Percentiles rank a stretch among this genome's conserved stretches.
Conservation (phyloP, 2,329 filamentous ascomycete species). For the Aspergillus pseudonomiae region DNA sequence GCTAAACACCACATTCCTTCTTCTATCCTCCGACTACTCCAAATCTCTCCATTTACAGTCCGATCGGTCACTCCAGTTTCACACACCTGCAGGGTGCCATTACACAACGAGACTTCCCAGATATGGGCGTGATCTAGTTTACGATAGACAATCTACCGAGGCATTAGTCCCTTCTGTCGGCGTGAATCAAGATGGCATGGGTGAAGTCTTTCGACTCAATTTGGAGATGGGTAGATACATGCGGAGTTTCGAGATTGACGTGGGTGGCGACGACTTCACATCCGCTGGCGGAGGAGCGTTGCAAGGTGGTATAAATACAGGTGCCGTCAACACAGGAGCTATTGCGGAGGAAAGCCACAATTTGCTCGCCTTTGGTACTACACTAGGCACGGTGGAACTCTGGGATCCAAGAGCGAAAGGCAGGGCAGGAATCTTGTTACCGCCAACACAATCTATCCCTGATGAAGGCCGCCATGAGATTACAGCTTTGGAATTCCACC, state of each 20-base stretch:
- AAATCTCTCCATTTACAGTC: conserved; percentile 93
- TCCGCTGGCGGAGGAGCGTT: conserved; percentile 70
- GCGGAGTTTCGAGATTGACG: conserved; percentile 88
- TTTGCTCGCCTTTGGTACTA: conserved; percentile 89
- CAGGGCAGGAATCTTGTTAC: conserved; percentile 74
- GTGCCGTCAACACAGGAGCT: conserved; percentile 83
- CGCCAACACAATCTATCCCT: conserved; percentile 47
- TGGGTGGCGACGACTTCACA: conserved; percentile 77
- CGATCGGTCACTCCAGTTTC: conserved; percentile 89
- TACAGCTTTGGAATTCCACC: conserved; percentile 84
- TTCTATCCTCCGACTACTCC: conserved; percentile 87
- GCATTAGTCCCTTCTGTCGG: conserved; percentile 86
- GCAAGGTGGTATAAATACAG: conserved; percentile 83
- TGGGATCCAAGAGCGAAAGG: conserved; percentile 89
- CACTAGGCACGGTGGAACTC: conserved; percentile 92
- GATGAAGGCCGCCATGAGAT: conserved; percentile 61
- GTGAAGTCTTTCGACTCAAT: conserved; percentile 91
- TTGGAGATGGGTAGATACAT: conserved; percentile 91
- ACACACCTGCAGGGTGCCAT: conserved; percentile 84
- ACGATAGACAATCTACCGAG: conserved; percentile 80
- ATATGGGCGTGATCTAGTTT: conserved; percentile 87
- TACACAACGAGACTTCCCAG: conserved; percentile 87
- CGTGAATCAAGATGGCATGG: conserved; percentile 79
- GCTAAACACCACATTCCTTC: conserved; percentile 85
- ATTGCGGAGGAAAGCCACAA: conserved; percentile 90